Percentiles rank a stretch among this genome's conserved stretches.
These are phyloP conservation scores for Mediolabrus comicus DNA, from an alignment of 108 stramenopile genomes.

Conservation along the genomic window DNA sequence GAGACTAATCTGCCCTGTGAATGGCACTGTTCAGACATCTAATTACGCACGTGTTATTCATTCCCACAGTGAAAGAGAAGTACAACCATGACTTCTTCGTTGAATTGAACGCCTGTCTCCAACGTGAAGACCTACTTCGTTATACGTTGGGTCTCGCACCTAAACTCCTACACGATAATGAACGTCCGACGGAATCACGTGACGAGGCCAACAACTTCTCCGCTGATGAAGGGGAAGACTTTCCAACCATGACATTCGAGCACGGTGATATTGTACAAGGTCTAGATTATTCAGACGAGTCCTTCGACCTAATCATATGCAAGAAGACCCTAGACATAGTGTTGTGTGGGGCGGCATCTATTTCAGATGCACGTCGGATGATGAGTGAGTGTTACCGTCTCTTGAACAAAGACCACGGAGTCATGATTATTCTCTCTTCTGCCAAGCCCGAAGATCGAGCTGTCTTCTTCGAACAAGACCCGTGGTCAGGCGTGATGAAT, in stretches of 20 bases:
- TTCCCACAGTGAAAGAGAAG: conserved; percentile 40
- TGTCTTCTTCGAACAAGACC: conserved; percentile 70
- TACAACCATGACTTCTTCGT: conserved; percentile 45
- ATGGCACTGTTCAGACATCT: background rate
- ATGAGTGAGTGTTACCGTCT: conserved; percentile 65
- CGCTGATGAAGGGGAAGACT: background rate
- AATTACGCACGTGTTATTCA: background rate
- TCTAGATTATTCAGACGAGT: conserved; percentile 61
- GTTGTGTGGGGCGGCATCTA: conserved; percentile 57
- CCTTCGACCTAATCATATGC: conserved; percentile 82
- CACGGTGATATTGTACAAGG: conserved; percentile 67
- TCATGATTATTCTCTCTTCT: conserved; percentile 65
- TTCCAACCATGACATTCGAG: conserved; percentile 59
- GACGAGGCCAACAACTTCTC: conserved; percentile 22
- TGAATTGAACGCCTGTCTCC: conserved; percentile 9
- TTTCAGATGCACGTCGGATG: conserved; percentile 35
- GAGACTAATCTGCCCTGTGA: no score
- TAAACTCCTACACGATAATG: background rate
- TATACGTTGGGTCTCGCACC: conserved; percentile 9
- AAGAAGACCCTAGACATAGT: conserved; percentile 84
- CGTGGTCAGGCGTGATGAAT: conserved; percentile 41
- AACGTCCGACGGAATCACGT: conserved; percentile 16
- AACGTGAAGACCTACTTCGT: conserved; percentile 14
- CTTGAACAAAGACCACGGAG: conserved; percentile 59
- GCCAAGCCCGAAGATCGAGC: conserved; percentile 76